Percentiles rank a stretch among this genome's conserved stretches.
Conservation (phyloP, 108 stramenopile species). For the Aurantiochytrium sp. region DNA sequence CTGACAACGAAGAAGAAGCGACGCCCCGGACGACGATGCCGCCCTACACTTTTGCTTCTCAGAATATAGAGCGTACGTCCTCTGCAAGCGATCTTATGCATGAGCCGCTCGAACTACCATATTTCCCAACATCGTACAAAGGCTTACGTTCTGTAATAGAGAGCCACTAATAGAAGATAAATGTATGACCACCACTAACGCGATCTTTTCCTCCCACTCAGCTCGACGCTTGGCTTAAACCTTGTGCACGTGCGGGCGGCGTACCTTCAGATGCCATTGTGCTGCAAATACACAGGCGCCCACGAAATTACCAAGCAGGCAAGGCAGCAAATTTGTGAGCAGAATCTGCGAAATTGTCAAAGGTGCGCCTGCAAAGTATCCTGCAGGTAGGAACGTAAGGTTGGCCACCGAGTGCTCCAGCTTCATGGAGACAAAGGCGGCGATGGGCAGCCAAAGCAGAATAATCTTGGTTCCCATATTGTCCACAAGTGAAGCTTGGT, state of each 20-base stretch:
- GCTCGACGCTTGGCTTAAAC: neutral
- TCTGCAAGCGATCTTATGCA: too few species aligned
- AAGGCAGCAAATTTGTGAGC: neutral
- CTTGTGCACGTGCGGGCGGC: neutral
- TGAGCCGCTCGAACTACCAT: too few species aligned
- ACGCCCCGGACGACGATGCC: too few species aligned
- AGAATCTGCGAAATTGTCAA: constrained; percentile 21
- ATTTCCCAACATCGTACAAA: too few species aligned
- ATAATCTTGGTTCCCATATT: neutral
- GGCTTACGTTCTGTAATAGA: too few species aligned
- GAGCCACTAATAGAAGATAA: too few species aligned
- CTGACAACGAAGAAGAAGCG: too few species aligned
- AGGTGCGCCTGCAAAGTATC: constrained; percentile 31
- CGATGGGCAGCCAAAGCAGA: constrained; percentile 16
- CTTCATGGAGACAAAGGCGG: constrained; percentile 37
- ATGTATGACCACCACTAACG: too few species aligned
- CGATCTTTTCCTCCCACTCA: too few species aligned
- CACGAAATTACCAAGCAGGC: neutral
- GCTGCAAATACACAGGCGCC: neutral
- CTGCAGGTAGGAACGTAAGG: constrained; percentile 38
- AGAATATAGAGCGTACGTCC: too few species aligned
- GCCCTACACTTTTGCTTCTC: too few species aligned
- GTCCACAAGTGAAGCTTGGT: neutral
- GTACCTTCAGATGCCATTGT: neutral
- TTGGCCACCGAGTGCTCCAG: constrained; percentile 46